phyloP scores from a whole-genome alignment of 2,329 filamentous ascomycete genomes.

The Ceratocystis smalleyi region DNA sequence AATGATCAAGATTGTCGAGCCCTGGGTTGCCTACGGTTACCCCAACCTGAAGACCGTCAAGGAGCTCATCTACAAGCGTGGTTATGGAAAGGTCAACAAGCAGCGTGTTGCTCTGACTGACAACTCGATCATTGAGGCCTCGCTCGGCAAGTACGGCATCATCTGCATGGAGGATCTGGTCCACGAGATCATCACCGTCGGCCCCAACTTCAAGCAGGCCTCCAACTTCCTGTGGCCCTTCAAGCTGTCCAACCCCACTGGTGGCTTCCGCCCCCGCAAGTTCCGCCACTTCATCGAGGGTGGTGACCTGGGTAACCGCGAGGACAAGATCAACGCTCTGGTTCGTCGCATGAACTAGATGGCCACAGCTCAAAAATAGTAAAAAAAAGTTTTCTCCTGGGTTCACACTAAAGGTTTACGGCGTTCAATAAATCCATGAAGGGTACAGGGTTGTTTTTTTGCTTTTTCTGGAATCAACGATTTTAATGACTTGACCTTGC shows the following conservation, averaged over 20 bases:
- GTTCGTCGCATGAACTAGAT: slow-evolving; percentile 96
- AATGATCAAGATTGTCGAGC: slow-evolving; percentile 98
- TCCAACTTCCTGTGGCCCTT: slow-evolving; percentile 99
- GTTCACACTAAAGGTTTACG: slow-evolving; percentile 18
- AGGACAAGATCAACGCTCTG: slow-evolving; percentile 93
- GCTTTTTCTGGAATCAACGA: slow-evolving; percentile 16
- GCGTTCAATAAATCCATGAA: slow-evolving; percentile 16
- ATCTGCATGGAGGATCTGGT: slow-evolving; percentile 99
- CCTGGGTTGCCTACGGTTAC: slow-evolving; percentile 98
- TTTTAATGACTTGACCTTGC: slow-evolving; percentile 8
- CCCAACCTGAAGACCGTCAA: slow-evolving; percentile 98
- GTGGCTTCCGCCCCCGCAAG: slow-evolving; percentile 91
- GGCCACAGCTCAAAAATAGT: slow-evolving; percentile 19
- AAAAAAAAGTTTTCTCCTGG: slow-evolving; percentile 21
- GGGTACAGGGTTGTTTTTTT: slow-evolving; percentile 17
- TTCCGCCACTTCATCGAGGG: slow-evolving; percentile 99
- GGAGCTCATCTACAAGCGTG: slow-evolving; percentile 99
- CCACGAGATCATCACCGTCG: slow-evolving; percentile 97
- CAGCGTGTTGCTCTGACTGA: slow-evolving; percentile 92
- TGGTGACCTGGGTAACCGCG: slow-evolving; percentile 95
- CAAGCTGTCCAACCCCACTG: slow-evolving; percentile 97
- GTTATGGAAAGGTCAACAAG: slow-evolving; percentile 98
- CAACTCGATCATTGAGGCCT: slow-evolving; percentile 94
- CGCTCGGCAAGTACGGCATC: slow-evolving; percentile 94
- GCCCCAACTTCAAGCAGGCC: slow-evolving; percentile 99